Base-by-base conservation (phyloP, 768 basidiomycete species). In the Tricholoma furcatifolium region DNA sequence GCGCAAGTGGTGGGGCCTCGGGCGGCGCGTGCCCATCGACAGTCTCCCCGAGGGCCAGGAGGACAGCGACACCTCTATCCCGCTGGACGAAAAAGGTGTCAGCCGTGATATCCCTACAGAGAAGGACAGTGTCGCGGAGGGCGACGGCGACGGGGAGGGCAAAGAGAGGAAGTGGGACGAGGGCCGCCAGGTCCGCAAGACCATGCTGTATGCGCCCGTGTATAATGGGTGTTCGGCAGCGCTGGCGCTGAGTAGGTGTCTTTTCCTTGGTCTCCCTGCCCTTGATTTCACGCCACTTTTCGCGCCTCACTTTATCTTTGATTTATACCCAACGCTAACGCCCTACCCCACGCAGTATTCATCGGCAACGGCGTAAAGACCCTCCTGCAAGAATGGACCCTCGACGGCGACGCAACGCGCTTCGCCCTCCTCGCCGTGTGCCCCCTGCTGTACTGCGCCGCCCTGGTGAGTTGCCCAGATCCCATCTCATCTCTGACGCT, bases 361-460 rank as follows among this genome's bases (percentile, higher is more conserved):
- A 74, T 87, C 11, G 82, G 84, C 0, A 85, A 81, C 60, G 83
- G 83, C 43, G 41, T 87, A 60, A 83, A 81, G 56, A 80, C 77
- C 4, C 64, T 93, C 34, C 55, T 93, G 8, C 72, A 81, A 50
- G 90, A 93, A 66, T 85, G 75, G 53, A 61, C 77, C 2, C 70
- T 91, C n/a, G 93, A 93, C 58, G 73, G 72, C 41, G 23, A 71
- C 0, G 81, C 76, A 55, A 68, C 67, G 0, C 78, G 91, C 2
- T 91, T 94, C 53, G 82, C 76, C 0, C 76, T 94, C 7, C 52
- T 84, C 8, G 78, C 72, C 6, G 73, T 85, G 0, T 64, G 75
- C 0, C 91, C 91, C 0, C 68, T 91, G 47, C 68, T 91, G 2
- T 91, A 84, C 63, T 91, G 88, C 60, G 79, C 93, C 30, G 87